Percentiles rank a stretch among this genome's conserved stretches.
Conservation (phyloP, 257 asterid species). For the Nicotiana tomentosiformis region DNA sequence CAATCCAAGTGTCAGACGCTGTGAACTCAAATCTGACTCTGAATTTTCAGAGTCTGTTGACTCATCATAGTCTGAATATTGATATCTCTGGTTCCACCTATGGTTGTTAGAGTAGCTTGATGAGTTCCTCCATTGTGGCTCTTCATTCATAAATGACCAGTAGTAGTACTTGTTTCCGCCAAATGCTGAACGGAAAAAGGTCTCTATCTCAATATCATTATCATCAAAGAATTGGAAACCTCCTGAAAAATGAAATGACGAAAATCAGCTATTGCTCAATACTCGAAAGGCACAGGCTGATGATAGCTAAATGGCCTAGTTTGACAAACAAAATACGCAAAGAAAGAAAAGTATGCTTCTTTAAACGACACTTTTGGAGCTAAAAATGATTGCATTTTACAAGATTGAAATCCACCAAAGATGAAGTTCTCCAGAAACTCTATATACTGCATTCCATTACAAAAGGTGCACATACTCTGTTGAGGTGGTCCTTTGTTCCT, state of each 20-base stretch:
- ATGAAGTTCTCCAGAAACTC: not conserved
- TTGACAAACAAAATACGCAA: not conserved
- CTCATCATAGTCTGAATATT: constrained; percentile 46
- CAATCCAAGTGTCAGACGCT: constrained; percentile 77
- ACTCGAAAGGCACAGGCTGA: not conserved
- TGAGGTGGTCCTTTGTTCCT: constrained; percentile 34
- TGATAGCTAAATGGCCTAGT: not conserved
- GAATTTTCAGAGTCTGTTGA: constrained; percentile 32
- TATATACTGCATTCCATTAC: not conserved
- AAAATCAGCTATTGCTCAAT: not conserved
- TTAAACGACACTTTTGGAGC: not conserved
- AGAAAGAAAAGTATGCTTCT: not conserved
- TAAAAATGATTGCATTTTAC: not conserved
- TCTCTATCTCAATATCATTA: constrained; percentile 49
- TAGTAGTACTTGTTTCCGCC: constrained; percentile 43
- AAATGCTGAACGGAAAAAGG: constrained; percentile 47
- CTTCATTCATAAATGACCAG: constrained; percentile 55
- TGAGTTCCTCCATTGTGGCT: constrained; percentile 43
- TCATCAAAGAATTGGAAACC: constrained; percentile 48
- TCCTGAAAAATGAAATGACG: constrained; percentile 27
- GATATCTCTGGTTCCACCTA: constrained; percentile 27
- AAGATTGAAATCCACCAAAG: not conserved
- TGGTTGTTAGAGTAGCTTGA: constrained; percentile 39
- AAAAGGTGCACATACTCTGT: constrained; percentile 36
- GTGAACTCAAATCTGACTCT: constrained; percentile 30